Percentiles rank a stretch among this genome's conserved stretches.
Conservation (phyloP, 2,329 filamentous ascomycete species). For the Fusarium compactum region DNA sequence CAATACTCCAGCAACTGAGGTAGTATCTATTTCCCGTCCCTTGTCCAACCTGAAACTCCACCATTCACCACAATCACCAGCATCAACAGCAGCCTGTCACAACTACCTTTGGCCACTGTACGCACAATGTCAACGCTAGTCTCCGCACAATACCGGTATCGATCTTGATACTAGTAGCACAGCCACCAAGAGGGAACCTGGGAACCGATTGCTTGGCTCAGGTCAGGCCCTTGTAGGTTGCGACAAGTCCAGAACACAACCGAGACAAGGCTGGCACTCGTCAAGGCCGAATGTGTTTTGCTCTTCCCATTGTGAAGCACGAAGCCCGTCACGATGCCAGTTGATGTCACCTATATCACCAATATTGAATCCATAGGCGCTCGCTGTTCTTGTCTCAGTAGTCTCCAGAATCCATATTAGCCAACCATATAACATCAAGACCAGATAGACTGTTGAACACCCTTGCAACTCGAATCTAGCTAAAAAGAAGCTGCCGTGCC, state of each 20-base stretch:
- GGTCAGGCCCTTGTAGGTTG: constrained; percentile 6
- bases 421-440: constrained; percentile 39
- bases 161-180: constrained; percentile 41
- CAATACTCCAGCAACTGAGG: not conserved
- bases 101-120: not conserved
- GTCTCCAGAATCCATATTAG: not conserved
- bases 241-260: constrained; percentile 28
- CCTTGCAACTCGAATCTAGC: constrained; percentile 16
- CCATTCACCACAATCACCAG: constrained; percentile 36
- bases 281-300: constrained; percentile 13
- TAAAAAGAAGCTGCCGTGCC: constrained; percentile 27
- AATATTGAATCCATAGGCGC: constrained; percentile 23
- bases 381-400: constrained; percentile 10
- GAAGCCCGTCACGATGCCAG: constrained; percentile 33
- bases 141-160: constrained; percentile 19
- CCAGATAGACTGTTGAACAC: not conserved
- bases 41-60: constrained; percentile 45
- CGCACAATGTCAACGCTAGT: constrained; percentile 13
- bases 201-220: constrained; percentile 19
- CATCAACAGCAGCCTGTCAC: not conserved
- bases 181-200: constrained; percentile 9
- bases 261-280: constrained; percentile 35
- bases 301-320: constrained; percentile 28
- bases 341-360: constrained; percentile 29
- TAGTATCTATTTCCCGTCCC: constrained; percentile 8